Base-by-base conservation (phyloP, 495 filamentous ascomycete genomes). In the Penicillium roqueforti region DNA sequence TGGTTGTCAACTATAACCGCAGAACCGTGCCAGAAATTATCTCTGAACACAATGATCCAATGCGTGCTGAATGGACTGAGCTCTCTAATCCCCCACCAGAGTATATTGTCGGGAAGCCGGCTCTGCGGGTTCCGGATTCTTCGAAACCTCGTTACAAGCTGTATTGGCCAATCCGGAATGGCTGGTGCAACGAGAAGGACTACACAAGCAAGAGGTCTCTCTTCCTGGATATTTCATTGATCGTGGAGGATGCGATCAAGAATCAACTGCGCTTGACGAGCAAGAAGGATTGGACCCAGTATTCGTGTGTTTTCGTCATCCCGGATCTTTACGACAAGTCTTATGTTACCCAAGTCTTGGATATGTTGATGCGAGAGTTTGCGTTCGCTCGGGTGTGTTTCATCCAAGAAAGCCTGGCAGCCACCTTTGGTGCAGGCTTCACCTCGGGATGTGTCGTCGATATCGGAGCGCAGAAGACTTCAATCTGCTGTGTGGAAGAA, bases 381-480 rank as follows among this genome's bases (percentile, higher is more conserved):
- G 84, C 88, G 23, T 95, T 98, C 62, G 84, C 83, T 48, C 85
- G 86, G 31, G 84, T 96, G 40, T 92, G 87, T 65, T 93, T 98
- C 59, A 91, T 97, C 43, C 93, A 98, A 62, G 93, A 98, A 71
- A 95, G 90, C 53, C 77, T 97, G 55, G 91, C 91, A 3, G 95
- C 92, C 16, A 91, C 89, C 0, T 98, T 95, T 66, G 93, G 93
- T n/a, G 95, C 92, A 11, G 93, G 95, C 2, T 96, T 91, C 61
- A 91, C 90, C 5, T 88, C 83, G 38, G 88, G 89, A 16, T 97
- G 95, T 64, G 90, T 98, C 51, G 92, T 98, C 5, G 93, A 98
- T 67, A 87, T 97, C 38, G 93, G 93, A 16, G 95, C 93, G 3
- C 91, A 97, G 71, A 98, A 98, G 77, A 97, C 93, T 3, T 96